Conservation (phyloP, 257 asterid species). For the Solanum tarijense region DNA sequence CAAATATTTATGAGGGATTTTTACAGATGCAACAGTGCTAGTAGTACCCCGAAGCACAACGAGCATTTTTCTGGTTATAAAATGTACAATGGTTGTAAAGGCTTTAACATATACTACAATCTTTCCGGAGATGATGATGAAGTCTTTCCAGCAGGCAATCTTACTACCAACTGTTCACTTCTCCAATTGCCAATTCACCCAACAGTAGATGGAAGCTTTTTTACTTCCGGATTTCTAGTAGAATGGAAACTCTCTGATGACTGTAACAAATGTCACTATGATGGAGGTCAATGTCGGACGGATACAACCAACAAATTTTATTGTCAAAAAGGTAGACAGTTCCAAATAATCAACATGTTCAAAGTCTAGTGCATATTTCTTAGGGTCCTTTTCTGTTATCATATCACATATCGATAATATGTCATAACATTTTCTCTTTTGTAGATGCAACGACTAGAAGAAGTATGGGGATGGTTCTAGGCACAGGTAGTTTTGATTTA, state of each 20-base stretch:
- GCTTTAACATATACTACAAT: background rate
- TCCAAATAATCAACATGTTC: background rate
- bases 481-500: background rate
- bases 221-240: background rate
- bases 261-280: background rate
- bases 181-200: background rate
- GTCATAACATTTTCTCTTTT: background rate
- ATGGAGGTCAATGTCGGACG: background rate
- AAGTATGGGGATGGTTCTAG: background rate
- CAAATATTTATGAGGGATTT: fast-evolving
- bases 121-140: background rate
- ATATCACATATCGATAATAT: background rate
- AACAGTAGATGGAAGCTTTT: background rate
- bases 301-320: background rate
- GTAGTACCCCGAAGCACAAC: background rate
- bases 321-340: background rate
- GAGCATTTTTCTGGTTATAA: background rate
- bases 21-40: background rate
- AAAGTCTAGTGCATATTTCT: background rate
- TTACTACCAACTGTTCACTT: background rate
- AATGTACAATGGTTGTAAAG: background rate
- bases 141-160: background rate
- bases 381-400: background rate
- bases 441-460: background rate
- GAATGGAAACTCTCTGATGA: background rate